These are phyloP conservation scores for Fusarium decemcellulare DNA, from an alignment of 2,329 filamentous ascomycete species.

Conservation along the genomic window DNA sequence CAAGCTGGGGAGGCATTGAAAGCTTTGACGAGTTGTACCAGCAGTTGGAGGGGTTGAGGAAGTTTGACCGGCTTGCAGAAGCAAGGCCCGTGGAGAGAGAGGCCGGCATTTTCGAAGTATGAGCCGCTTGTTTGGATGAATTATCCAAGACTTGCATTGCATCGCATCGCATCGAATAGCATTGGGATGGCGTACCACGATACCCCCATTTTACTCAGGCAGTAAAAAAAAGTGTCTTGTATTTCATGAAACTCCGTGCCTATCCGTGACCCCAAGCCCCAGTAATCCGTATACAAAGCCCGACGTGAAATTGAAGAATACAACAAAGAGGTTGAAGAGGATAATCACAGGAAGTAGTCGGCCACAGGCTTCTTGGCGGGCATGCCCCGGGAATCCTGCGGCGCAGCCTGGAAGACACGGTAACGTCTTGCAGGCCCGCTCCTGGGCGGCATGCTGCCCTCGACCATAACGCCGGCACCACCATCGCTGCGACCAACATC, in stretches of 20 bases:
- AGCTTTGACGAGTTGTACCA: conserved; percentile 21
- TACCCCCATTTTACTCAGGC: conserved; percentile 31
- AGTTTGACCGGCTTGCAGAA: conserved; percentile 19
- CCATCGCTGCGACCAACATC: conserved; percentile 73
- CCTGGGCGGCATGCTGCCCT: conserved; percentile 59
- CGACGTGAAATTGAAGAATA: conserved; percentile 2
- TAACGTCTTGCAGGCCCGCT: conserved; percentile 89
- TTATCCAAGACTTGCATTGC: conserved; percentile 15
- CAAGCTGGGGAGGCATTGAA: conserved; percentile 26
- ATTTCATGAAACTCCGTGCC: conserved; percentile 44
- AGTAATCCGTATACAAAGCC: conserved; percentile 39
- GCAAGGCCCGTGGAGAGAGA: conserved; percentile 17
- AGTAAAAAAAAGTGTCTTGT: conserved; percentile 27
- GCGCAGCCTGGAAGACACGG: conserved; percentile 95
- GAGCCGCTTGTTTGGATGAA: conserved; percentile 6
- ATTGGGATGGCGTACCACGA: conserved; percentile 30
- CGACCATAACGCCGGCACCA: conserved; percentile 64
- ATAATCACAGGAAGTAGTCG: conserved; percentile 86
- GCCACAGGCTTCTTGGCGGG: conserved; percentile 98
- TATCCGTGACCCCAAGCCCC: conserved; percentile 39
- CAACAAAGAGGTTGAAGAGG: conserved; percentile 2
- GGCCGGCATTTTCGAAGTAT: conserved; percentile 19
- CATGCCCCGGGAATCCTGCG: conserved; percentile 97
- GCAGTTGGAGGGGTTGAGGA: conserved; percentile 5
- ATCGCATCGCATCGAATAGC: conserved; percentile 20